These are phyloP conservation scores for Aspergillus steynii DNA, from an alignment of 495 filamentous ascomycete genomes.

Conservation along the genomic window DNA sequence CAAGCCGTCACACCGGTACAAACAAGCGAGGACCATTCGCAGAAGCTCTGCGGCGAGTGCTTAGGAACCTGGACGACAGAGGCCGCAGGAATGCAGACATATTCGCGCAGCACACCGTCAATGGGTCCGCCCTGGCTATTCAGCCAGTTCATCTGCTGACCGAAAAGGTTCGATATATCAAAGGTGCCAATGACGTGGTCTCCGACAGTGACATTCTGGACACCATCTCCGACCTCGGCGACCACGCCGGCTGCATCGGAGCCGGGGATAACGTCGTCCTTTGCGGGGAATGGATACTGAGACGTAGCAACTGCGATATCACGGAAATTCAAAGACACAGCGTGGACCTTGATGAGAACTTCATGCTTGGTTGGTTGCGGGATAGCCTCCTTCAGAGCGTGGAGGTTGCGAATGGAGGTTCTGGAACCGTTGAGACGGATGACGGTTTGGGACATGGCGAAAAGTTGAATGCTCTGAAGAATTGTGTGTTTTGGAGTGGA, in stretches of 20 bases:
- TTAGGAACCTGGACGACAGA: conserved; percentile 61
- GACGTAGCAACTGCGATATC: conserved; percentile 67
- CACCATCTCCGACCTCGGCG: conserved; percentile 59
- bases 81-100: conserved; percentile 58
- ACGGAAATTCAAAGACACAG: conserved; percentile 70
- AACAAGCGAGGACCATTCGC: conserved; percentile 57
- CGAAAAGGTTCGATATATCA: conserved; percentile 65
- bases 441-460: conserved; percentile 19
- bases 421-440: conserved; percentile 13
- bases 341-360: conserved; percentile 64
- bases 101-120: conserved; percentile 67
- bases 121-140: conserved; percentile 64
- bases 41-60: conserved; percentile 54
- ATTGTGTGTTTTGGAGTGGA: too few relatives aligned
- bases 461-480: neutral
- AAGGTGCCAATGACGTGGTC: conserved; percentile 69
- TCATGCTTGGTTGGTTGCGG: conserved; percentile 59
- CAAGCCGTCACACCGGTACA: conserved; percentile 67
- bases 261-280: conserved; percentile 56
- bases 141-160: conserved; percentile 31
- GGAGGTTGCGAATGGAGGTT: conserved; percentile 13
- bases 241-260: conserved; percentile 75
- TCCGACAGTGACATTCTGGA: conserved; percentile 58
- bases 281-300: conserved; percentile 60
- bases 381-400: conserved; percentile 25